phyloP scores from a whole-genome alignment of 1,284 basidiomycete genomes.

The Cystobasidium slooffiae region DNA sequence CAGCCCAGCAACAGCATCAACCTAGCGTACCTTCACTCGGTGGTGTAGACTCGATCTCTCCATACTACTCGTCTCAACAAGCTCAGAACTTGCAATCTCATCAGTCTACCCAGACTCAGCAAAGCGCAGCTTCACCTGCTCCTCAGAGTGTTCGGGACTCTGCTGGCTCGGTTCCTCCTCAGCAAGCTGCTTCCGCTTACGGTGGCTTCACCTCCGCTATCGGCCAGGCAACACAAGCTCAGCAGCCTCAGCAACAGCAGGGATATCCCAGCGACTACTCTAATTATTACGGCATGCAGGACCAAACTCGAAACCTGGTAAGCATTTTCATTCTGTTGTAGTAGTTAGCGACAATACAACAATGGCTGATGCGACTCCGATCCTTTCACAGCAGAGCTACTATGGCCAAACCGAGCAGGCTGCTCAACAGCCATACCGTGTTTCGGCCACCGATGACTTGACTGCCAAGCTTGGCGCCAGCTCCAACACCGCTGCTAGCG shows the following conservation, averaged over 20 bases:
- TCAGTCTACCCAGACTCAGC: slow-evolving; percentile 12
- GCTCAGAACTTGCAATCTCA: slow-evolving; percentile 18
- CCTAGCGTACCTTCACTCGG: slow-evolving; percentile 23
- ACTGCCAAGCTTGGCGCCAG: slow-evolving; percentile 38
- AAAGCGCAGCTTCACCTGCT: slow-evolving; percentile 18
- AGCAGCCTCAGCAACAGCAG: slow-evolving; percentile 32
- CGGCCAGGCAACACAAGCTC: slow-evolving; percentile 31
- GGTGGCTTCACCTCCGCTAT: slow-evolving; percentile 37
- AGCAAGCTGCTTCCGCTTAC: slow-evolving; percentile 17
- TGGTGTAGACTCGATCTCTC: slow-evolving; percentile 40
- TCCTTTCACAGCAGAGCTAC: slow-evolving; percentile 22
- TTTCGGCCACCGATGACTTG: slow-evolving; percentile 25
- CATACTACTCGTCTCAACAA: slow-evolving; percentile 39
- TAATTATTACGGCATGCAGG: slow-evolving; percentile 30
- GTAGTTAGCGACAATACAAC: not conserved
- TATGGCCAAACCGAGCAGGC: slow-evolving; percentile 30
- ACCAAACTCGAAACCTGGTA: slow-evolving; percentile 27
- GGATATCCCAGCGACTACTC: slow-evolving; percentile 39
- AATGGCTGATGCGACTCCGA: not conserved
- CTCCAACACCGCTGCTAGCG: slow-evolving; percentile 9
- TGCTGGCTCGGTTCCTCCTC: slow-evolving; percentile 12
- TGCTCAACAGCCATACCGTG: slow-evolving; percentile 13
- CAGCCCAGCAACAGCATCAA: slow-evolving; percentile 3
- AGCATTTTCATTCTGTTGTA: not conserved
- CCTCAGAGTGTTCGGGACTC: slow-evolving; percentile 16